Evolutionary conservation across 148 eudicot genomes (phyloP).

Genomic region (Rhododendron henanense): DNA sequence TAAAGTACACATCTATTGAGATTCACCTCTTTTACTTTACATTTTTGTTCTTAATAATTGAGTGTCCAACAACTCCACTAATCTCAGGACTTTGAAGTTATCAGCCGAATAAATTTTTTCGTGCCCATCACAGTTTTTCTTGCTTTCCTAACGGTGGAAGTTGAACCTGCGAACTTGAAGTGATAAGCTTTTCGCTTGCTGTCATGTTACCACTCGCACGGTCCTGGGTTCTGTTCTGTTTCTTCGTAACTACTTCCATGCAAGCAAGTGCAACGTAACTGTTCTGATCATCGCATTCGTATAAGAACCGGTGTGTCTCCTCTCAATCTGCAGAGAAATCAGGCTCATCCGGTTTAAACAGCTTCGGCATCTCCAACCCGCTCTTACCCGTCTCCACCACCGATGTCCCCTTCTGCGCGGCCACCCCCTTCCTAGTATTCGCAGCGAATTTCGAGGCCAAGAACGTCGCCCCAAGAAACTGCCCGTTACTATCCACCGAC

Average conservation of each 20-base stretch:
- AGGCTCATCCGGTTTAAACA: slow-evolving; percentile 88
- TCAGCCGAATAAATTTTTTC: background rate
- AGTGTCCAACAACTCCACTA: background rate
- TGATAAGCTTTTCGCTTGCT: background rate
- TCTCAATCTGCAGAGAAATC: slow-evolving; percentile 37
- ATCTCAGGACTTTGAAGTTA: background rate
- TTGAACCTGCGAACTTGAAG: background rate
- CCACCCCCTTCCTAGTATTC: slow-evolving; percentile 53
- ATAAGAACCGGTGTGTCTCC: background rate
- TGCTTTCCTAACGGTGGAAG: background rate
- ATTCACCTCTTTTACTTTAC: background rate
- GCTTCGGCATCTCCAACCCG: slow-evolving; percentile 59
- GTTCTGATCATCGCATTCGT: background rate
- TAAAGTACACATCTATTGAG: background rate
- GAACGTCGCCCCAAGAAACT: slow-evolving; percentile 49
- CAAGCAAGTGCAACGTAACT: background rate
- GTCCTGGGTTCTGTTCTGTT: background rate
- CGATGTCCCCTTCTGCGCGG: slow-evolving; percentile 25
- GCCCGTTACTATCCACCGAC: slow-evolving; percentile 13
- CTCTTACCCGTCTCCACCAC: slow-evolving; percentile 26
- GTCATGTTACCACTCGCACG: background rate
- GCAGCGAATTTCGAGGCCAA: slow-evolving; percentile 76
- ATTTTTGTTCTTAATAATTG: no score
- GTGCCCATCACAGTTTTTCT: background rate
- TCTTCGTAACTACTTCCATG: background rate